phyloP scores from a whole-genome alignment of 2,329 filamentous ascomycete genomes.

The Fusarium cicatricum region DNA sequence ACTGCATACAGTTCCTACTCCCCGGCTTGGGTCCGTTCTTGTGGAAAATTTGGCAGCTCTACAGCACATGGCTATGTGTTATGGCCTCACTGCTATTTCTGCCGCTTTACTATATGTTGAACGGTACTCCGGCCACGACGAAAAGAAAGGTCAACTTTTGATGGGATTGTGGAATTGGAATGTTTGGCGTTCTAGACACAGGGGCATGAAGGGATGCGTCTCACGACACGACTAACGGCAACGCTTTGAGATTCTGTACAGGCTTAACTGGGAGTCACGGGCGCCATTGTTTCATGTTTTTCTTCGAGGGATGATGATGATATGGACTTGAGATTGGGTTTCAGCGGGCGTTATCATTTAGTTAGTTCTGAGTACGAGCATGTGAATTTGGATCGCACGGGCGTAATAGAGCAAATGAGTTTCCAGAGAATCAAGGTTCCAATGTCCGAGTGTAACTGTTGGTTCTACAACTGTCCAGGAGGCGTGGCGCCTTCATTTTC shows the following conservation, averaged over 20 bases:
- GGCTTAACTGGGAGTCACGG: background rate
- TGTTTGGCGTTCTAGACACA: background rate
- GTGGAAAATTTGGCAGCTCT: constrained; percentile 66
- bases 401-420: background rate
- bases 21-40: constrained; percentile 66
- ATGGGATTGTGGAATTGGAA: background rate
- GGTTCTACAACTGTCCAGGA: background rate
- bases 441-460: too few species aligned
- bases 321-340: background rate
- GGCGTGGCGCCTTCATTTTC: background rate
- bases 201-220: background rate
- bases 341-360: background rate
- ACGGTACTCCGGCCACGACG: constrained; percentile 26
- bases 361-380: background rate
- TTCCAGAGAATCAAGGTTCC: background rate
- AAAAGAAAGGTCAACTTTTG: constrained; percentile 27
- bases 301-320: background rate
- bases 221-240: constrained; percentile 19
- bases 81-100: constrained; percentile 59
- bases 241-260: background rate
- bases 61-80: constrained; percentile 71
- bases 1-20: constrained; percentile 76
- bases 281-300: background rate
- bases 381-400: background rate
- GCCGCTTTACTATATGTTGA: constrained; percentile 47